These are phyloP conservation scores for Coemansia sp. DNA, from an alignment of 192 early-diverging fungal species.

Conservation along the genomic window DNA sequence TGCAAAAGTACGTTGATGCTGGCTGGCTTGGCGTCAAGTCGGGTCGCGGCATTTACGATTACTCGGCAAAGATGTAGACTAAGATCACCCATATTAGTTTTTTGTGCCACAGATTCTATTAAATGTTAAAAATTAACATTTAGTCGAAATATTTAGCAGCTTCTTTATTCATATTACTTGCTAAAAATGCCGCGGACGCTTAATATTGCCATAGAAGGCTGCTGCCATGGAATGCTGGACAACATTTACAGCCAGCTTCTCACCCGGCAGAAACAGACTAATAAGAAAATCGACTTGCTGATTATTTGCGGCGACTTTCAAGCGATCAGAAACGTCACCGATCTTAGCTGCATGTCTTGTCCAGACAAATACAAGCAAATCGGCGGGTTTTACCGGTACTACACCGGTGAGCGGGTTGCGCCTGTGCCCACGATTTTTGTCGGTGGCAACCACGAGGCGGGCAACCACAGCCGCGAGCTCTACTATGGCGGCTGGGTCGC, in stretches of 20 bases:
- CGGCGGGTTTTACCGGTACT: constrained; percentile 93
- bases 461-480: constrained; percentile 93
- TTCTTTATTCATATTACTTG: not conserved
- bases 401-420: constrained; percentile 74
- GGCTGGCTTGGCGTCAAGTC: constrained; percentile 94
- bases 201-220: constrained; percentile 89
- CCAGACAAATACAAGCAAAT: constrained; percentile 84
- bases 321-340: constrained; percentile 80
- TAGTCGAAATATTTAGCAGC: too few relatives aligned
- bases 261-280: constrained; percentile 55
- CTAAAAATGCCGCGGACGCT: constrained; percentile 24
- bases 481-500: constrained; percentile 96
- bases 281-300: constrained; percentile 82
- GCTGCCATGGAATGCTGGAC: constrained; percentile 94
- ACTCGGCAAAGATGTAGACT: constrained; percentile 38
- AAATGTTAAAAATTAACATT: too few relatives aligned
- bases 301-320: constrained; percentile 99
- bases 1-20: constrained; percentile 94
- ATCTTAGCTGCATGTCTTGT: constrained; percentile 78
- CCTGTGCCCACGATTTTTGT: constrained; percentile 93
- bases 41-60: constrained; percentile 88
- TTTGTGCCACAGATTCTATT: not conserved
- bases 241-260: constrained; percentile 74
- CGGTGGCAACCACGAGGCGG: constrained; percentile 98
- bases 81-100: not conserved